These are phyloP conservation scores for Tricholoma furcatifolium DNA, from an alignment of 768 basidiomycete genomes.

Conservation along the genomic window DNA sequence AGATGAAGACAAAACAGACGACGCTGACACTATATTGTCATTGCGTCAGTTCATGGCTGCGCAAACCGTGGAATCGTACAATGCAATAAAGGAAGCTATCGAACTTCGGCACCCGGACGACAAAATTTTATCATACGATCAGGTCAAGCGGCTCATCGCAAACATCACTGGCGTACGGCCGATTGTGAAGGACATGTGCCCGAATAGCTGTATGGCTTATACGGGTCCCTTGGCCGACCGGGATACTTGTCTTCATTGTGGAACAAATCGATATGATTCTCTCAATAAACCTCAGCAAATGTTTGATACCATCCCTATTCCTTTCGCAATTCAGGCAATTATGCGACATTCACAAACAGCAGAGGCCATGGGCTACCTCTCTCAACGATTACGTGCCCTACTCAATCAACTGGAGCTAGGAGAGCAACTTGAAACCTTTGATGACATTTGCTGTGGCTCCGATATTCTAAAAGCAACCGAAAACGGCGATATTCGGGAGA, in stretches of 20 bases:
- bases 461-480: background rate
- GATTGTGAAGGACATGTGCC: slow-evolving; percentile 36
- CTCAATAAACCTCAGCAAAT: background rate
- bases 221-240: slow-evolving; percentile 34
- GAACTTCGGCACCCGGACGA: background rate
- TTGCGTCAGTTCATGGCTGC: background rate
- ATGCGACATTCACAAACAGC: background rate
- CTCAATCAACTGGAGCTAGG: background rate
- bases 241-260: no score
- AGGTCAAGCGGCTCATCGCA: slow-evolving; percentile 1
- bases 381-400: background rate
- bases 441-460: background rate
- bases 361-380: background rate
- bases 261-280: background rate
- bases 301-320: slow-evolving; percentile 1
- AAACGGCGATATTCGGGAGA: slow-evolving; percentile 12
- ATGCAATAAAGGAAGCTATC: background rate
- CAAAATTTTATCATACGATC: background rate
- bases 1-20: background rate
- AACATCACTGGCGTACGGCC: slow-evolving; percentile 29
- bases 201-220: slow-evolving; percentile 35
- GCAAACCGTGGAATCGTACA: background rate
- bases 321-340: slow-evolving; percentile 1
- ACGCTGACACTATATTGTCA: background rate
- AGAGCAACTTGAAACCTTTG: background rate